phyloP scores from a whole-genome alignment of 306 rosid genomes.

The Pyrus pyrifolia region DNA sequence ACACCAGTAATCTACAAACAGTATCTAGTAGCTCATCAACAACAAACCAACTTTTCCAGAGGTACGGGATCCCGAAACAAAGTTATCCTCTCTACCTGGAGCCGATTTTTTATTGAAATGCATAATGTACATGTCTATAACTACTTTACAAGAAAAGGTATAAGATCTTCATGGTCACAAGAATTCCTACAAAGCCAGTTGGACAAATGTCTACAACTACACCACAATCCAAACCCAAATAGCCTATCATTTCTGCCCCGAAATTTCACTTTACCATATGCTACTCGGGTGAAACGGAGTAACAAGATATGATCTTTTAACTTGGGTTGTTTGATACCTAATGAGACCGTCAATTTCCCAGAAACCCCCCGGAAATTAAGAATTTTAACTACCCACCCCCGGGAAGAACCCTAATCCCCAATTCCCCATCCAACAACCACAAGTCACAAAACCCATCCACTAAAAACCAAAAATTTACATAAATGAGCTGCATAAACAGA shows the following conservation, averaged over 20 bases:
- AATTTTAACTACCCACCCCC: not conserved
- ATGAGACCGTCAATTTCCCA: not conserved
- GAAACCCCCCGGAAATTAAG: not conserved
- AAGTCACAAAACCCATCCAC: not conserved
- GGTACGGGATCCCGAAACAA: not conserved
- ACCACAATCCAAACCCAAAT: not conserved
- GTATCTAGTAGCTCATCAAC: not conserved
- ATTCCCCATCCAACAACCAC: slow-evolving; percentile 15
- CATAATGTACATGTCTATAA: not conserved
- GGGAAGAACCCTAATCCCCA: slow-evolving; percentile 27
- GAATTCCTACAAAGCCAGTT: not conserved
- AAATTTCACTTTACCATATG: not conserved
- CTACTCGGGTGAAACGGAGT: not conserved
- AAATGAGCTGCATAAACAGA: not conserved
- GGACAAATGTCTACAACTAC: not conserved
- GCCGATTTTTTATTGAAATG: not conserved
- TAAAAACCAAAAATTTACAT: not conserved
- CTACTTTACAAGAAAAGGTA: not conserved
- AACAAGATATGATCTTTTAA: not conserved
- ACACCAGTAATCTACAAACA: not conserved
- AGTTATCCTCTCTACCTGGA: not conserved
- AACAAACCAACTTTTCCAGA: too few species aligned
- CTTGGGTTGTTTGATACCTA: not conserved
- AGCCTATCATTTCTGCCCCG: not conserved
- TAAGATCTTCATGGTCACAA: not conserved